Evolutionary conservation across 2,329 filamentous ascomycete species (phyloP).

Genomic region (Clonostachys solani): DNA sequence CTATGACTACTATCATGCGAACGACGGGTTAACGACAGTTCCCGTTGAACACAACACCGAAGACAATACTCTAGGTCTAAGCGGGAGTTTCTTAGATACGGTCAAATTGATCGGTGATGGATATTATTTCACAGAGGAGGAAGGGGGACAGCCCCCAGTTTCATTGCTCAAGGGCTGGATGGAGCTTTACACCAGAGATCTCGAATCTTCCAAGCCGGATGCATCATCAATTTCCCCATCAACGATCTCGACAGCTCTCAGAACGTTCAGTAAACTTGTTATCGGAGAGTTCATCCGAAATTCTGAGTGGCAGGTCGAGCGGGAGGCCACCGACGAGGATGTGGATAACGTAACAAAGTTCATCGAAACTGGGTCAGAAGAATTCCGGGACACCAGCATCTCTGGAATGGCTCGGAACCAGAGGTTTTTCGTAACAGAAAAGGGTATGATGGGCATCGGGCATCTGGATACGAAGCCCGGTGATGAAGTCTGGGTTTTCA

Average conservation of each 20-base stretch:
- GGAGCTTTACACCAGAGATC: neutral
- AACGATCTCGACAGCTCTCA: neutral
- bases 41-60: no score
- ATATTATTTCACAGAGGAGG: no score
- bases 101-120: neutral
- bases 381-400: slow-evolving; percentile 4
- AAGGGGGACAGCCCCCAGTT: neutral
- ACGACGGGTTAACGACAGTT: neutral
- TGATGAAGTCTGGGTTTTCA: slow-evolving; percentile 18
- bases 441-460: slow-evolving; percentile 19
- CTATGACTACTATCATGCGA: neutral
- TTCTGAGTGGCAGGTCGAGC: neutral
- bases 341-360: slow-evolving; percentile 7
- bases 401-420: slow-evolving; percentile 11
- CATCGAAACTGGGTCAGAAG: slow-evolving; percentile 1
- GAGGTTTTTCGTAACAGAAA: slow-evolving; percentile 18
- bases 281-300: neutral
- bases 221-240: no score
- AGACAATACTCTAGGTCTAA: neutral
- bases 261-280: neutral
- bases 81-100: neutral
- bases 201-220: neutral
- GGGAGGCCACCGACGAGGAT: neutral
- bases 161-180: neutral
- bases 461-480: slow-evolving; percentile 12